Evolutionary conservation across 352 stramenopile species (phyloP), one percentile per base, ranked within the genome.

Genomic region (Vaucheria bursata): DNA sequence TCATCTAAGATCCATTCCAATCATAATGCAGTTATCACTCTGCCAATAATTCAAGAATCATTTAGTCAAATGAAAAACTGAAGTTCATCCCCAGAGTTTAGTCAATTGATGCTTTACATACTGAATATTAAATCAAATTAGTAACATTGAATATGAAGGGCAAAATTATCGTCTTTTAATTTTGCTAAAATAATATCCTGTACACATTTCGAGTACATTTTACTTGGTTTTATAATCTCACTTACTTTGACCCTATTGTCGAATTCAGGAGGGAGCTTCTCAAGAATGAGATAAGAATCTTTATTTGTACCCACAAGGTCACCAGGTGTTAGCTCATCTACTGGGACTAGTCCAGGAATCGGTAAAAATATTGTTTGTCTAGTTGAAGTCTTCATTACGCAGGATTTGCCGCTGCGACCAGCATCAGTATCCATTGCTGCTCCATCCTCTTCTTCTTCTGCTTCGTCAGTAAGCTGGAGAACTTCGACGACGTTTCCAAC

Each of bases 271-370:
- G 96, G 96, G 1, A 99, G 88, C 88, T 98, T 98, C 87, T 99
- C 95, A 32, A 99, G 79, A 79, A 99, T 97, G 12, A 99, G 87
- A 79, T 99, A 99, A 32, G 91, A 97, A 86, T 99, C 96, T 86
- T 99, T 99, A 87, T 99, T 99, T 7, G 95, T 97, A 40, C 95
- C 96, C 1, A 99, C 94, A 4, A 99, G 85, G 81, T 99, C 96
- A 68, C 95, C 96, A 0, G 96, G 95, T 75, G 93, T 92, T 31
- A 99, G 87, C 78, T 96, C 90, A 1, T 96, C 86, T 29, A 93
- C 89, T 7, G 77, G 70, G 18, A 99, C 91, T 25, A 99, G 92
- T 7, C 96, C 96, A 18, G 96, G 96, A 37, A 98, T 93, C 3
- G 95, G 95, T 53, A 99, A 85, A 83, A 98, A 99, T 78, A 99